Evolutionary conservation across 2,329 filamentous ascomycete genomes (phyloP), one percentile per base, ranked within the genome.

Genomic region (Paraphoma sp.): DNA sequence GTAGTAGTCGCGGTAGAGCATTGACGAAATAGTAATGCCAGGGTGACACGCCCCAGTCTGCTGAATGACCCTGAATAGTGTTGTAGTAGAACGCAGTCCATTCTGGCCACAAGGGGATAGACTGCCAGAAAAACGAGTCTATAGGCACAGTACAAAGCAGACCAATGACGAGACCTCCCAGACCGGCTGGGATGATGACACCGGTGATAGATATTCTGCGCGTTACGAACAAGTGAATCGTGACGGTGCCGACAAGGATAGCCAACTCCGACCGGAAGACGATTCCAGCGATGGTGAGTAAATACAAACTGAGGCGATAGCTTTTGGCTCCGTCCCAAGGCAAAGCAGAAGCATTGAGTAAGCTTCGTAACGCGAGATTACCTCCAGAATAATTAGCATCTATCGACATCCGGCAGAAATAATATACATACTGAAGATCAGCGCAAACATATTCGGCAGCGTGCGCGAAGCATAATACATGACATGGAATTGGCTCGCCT

Each of bases 391-490:
- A 17, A 29, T 62, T 3, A 59, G 44, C 50, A 44, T 18, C 1
- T 5, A 4, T 3, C 8, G 3, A 16, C 3, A 8, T n/a, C 3
- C 16, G 7, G 10, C n/a, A 3, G 8, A 2, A 7, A 42, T 7
- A 81, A 93, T 89, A 92, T 36, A 83, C 88, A 77, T 81, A 94
- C 89, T 92, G 56, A 97, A 79, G 9, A 87, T 86, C 79, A 98
- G 95, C 17, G 95, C 93, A 78, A 97, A 96, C 90, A 96, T 97
- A 75, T 99, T 99, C 1, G 95, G 95, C 63, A 99, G 80, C 2
- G 93, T 95, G 58, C 95, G 85, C 14, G 93, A 95, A 12, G 93
- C 89, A 80, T 99, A 99, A 78, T 92, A 99, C 59, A 95, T 84
- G 59, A 96, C 80, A 78, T 99, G 95, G 71, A 99, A 99, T 76